Percentiles rank a stretch among this genome's conserved stretches.
Conservation (phyloP, 345 rosid genomes). For the Corymbia maculata region DNA sequence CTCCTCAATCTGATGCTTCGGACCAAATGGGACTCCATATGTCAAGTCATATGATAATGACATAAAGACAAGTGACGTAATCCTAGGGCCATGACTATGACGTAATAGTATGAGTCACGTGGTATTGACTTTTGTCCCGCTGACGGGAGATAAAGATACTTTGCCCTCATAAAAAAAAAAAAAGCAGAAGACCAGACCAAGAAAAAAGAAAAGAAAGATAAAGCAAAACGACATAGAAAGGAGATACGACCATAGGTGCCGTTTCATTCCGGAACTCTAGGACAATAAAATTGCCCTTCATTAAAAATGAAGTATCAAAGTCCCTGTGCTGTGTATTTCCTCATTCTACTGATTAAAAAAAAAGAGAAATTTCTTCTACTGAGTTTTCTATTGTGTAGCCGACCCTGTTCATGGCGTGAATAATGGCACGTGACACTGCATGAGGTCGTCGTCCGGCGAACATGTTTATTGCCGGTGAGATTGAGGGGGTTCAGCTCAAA, state of each 20-base stretch:
- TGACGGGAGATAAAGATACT: too few species aligned
- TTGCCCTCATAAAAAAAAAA: too few species aligned
- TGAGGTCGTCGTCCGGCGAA: too few species aligned
- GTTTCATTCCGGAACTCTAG: neutral
- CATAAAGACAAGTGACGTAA: neutral
- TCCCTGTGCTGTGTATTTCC: neutral
- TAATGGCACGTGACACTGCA: too few species aligned
- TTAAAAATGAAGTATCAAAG: too few species aligned
- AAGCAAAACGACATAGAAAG: neutral
- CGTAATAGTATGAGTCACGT: neutral
- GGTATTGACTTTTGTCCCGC: neutral
- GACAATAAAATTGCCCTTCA: neutral
- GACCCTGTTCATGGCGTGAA: too few species aligned
- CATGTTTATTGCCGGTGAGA: too few species aligned
- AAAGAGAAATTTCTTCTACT: too few species aligned
- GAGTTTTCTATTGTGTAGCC: too few species aligned
- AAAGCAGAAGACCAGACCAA: too few species aligned
- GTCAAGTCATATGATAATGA: too few species aligned
- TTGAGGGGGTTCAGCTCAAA: too few species aligned
- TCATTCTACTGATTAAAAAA: neutral
- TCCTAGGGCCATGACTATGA: neutral
- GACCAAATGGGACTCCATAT: neutral
- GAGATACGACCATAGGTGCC: neutral
- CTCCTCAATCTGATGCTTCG: neutral
- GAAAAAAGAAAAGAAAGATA: fast-evolving